Percentiles rank a stretch among this genome's conserved stretches.
These are phyloP conservation scores for Rosa hybrid DNA, from an alignment of 331 rosid species.

Conservation along the genomic window DNA sequence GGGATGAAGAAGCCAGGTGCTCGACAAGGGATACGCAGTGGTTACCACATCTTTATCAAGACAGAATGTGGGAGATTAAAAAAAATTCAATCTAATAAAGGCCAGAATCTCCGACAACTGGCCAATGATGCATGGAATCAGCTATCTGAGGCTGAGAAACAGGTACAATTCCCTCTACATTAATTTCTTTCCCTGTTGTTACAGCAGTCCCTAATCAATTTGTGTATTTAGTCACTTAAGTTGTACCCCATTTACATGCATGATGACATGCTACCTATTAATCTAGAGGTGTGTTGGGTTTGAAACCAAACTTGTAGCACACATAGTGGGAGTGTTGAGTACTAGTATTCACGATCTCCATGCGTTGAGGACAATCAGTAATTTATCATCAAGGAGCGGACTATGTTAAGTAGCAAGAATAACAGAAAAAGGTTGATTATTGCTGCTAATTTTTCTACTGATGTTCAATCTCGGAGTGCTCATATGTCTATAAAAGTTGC, in stretches of 20 bases:
- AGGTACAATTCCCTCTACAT: not conserved
- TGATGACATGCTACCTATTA: not conserved
- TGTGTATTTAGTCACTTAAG: not conserved
- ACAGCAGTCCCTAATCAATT: not conserved
- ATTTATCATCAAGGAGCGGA: not conserved
- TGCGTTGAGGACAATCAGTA: not conserved
- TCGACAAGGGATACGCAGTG: constrained; percentile 19
- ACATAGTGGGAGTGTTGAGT: not conserved
- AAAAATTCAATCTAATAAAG: not conserved
- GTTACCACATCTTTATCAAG: constrained; percentile 33
- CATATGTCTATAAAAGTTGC: not conserved
- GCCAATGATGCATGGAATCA: constrained; percentile 30
- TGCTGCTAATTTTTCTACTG: not conserved
- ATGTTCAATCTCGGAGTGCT: not conserved
- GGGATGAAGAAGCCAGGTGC: constrained; percentile 10
- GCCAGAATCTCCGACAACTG: constrained; percentile 18
- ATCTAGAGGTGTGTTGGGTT: not conserved
- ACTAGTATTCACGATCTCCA: not conserved
- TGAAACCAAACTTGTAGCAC: not conserved
- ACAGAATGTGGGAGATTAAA: constrained; percentile 31
- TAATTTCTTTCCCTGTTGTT: not conserved
- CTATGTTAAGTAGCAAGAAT: not conserved
- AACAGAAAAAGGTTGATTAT: not conserved
- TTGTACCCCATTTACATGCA: not conserved
- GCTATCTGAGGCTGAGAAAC: constrained; percentile 28